phyloP scores from a whole-genome alignment of 495 filamentous ascomycete species.

The Hypoxylon subgilvum region DNA sequence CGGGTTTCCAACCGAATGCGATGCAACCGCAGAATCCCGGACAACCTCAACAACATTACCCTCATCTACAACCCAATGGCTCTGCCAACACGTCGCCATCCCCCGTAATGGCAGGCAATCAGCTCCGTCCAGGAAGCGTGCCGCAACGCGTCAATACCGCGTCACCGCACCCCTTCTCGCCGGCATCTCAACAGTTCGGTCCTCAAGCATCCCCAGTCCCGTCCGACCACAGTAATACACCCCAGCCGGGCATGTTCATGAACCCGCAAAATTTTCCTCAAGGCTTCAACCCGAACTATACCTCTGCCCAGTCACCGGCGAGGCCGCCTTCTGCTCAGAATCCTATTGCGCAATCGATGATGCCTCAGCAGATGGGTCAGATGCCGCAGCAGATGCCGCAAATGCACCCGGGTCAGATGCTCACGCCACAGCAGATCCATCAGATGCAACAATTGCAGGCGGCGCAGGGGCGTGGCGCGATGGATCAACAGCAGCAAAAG shows the following conservation, averaged over 20 bases:
- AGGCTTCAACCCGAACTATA: constrained; percentile 64
- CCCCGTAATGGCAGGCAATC: constrained; percentile 75
- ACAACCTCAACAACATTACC: constrained; percentile 72
- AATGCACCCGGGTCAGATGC: constrained; percentile 47
- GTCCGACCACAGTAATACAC: constrained; percentile 78
- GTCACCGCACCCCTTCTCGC: constrained; percentile 90
- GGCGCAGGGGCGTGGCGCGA: constrained; percentile 57
- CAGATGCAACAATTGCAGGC: constrained; percentile 57
- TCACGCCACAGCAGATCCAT: constrained; percentile 43
- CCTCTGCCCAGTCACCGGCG: constrained; percentile 56
- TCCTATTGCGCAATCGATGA: constrained; percentile 53
- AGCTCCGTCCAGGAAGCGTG: constrained; percentile 66
- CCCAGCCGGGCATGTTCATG: constrained; percentile 70
- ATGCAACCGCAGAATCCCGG: constrained; percentile 64
- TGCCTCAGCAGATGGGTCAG: constrained; percentile 53
- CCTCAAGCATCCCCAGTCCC: constrained; percentile 79
- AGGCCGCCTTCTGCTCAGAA: constrained; percentile 57
- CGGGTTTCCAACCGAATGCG: constrained; percentile 61
- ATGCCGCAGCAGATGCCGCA: constrained; percentile 49
- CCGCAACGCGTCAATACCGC: constrained; percentile 86
- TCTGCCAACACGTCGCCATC: constrained; percentile 86
- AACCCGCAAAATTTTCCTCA: constrained; percentile 62
- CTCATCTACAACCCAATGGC: constrained; percentile 81
- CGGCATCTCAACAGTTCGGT: constrained; percentile 74
- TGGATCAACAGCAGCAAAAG: constrained; percentile 65